phyloP scores from a whole-genome alignment of 169 alveolate species.

The Babesia bigemina region DNA sequence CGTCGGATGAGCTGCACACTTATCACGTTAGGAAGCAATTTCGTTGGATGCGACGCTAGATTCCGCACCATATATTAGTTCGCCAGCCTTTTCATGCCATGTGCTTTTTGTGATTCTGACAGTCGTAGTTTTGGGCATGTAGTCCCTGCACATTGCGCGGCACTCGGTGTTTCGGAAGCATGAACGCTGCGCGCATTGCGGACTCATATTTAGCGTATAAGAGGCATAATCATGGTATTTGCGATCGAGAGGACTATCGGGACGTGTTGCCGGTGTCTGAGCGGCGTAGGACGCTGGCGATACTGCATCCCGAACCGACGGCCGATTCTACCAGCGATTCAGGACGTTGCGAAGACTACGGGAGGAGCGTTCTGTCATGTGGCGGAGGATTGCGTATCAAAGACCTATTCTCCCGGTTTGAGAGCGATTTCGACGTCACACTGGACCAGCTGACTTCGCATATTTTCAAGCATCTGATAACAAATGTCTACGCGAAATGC shows the following conservation, averaged over 20 bases:
- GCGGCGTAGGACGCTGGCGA: neutral
- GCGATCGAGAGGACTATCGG: neutral
- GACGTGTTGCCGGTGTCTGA: neutral
- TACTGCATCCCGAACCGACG: neutral
- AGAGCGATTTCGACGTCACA: conserved; percentile 5
- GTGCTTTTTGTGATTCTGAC: no score
- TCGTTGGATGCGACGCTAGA: no score
- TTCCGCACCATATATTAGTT: no score
- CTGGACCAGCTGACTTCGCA: conserved; percentile 12
- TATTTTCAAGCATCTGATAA: neutral
- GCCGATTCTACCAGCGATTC: neutral
- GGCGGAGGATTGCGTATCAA: neutral
- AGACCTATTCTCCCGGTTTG: neutral
- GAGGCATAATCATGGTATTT: neutral
- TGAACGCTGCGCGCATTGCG: conserved; percentile 17
- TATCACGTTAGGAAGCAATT: no score
- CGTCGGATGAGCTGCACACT: no score
- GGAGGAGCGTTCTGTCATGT: neutral
- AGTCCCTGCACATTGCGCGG: neutral
- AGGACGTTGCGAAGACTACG: neutral
- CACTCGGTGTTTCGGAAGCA: conserved; percentile 3
- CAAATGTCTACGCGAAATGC: neutral
- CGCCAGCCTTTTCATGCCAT: no score
- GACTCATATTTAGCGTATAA: conserved; percentile 7
- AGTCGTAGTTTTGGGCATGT: no score